These are phyloP conservation scores for Echites panduratus DNA, from an alignment of 257 asterid species.

Conservation along the genomic window DNA sequence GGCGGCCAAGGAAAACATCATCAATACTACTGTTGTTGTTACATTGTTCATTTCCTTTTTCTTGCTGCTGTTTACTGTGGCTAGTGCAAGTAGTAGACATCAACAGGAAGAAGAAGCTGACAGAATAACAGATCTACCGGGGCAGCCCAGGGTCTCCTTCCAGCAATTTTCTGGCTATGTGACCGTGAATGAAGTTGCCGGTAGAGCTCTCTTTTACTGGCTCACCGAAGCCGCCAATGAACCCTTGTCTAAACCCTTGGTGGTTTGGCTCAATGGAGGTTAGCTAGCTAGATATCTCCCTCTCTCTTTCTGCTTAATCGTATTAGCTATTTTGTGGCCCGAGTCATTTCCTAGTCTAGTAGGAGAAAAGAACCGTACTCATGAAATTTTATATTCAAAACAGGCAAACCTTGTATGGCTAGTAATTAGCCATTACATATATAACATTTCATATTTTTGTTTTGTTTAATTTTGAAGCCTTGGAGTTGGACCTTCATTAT, in stretches of 20 bases:
- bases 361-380: neutral
- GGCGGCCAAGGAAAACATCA: conserved; percentile 12
- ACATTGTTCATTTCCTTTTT: conserved; percentile 5
- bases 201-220: conserved; percentile 90
- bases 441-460: neutral
- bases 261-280: conserved; percentile 98
- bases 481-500: too few relatives aligned
- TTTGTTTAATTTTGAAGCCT: neutral
- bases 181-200: conserved; percentile 61
- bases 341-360: neutral
- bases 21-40: neutral
- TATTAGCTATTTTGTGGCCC: too few relatives aligned
- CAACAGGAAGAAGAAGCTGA: conserved; percentile 57
- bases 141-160: conserved; percentile 76
- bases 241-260: conserved; percentile 56
- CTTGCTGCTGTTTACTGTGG: conserved; percentile 10
- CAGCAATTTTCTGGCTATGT: conserved; percentile 85
- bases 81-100: neutral
- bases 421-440: too few relatives aligned
- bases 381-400: neutral
- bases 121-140: conserved; percentile 61
- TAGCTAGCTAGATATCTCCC: neutral
- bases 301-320: neutral
- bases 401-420: too few relatives aligned
- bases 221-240: conserved; percentile 60